These are phyloP conservation scores for Hawksworthiomyces lignivorus DNA, from an alignment of 2,329 filamentous ascomycete species.

Conservation along the genomic window DNA sequence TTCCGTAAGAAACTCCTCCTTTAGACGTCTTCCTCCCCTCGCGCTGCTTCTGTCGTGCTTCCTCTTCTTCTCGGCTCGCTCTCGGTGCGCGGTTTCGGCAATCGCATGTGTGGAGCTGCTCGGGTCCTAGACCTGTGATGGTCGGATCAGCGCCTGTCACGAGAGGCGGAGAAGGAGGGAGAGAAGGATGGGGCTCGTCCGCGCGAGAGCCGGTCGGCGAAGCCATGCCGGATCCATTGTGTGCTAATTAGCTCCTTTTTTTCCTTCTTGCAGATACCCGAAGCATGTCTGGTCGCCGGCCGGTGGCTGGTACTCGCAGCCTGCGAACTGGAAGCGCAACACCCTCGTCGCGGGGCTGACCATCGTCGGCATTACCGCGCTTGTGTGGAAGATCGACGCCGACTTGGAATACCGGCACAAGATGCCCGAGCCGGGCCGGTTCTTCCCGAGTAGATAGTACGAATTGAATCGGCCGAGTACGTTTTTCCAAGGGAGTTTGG, in stretches of 20 bases:
- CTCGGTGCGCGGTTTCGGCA: too few relatives aligned
- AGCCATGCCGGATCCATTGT: too few relatives aligned
- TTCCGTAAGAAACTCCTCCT: conserved; percentile 39
- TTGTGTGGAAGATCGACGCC: conserved; percentile 65
- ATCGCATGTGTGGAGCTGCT: too few relatives aligned
- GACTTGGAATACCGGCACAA: conserved; percentile 64
- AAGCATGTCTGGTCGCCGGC: conserved; percentile 99
- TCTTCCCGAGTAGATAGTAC: conserved; percentile 82
- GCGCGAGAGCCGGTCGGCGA: too few relatives aligned
- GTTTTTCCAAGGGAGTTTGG: neutral
- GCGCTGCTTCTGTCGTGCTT: too few relatives aligned
- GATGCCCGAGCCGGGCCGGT: conserved; percentile 71
- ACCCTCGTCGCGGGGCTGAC: conserved; percentile 41
- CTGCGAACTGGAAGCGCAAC: conserved; percentile 90
- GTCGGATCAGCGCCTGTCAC: too few relatives aligned
- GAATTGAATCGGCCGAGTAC: conserved; percentile 20
- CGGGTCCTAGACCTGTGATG: too few relatives aligned
- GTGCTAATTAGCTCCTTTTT: too few relatives aligned
- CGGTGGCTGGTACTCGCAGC: conserved; percentile 96
- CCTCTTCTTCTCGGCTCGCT: too few relatives aligned
- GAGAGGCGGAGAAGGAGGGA: too few relatives aligned
- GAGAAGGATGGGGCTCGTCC: too few relatives aligned
- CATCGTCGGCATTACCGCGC: conserved; percentile 54
- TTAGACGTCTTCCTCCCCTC: too few relatives aligned
- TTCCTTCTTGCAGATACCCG: conserved; percentile 63